Evolutionary conservation across 2,329 filamentous ascomycete genomes (phyloP).

Genomic region (Alternaria arbusti): DNA sequence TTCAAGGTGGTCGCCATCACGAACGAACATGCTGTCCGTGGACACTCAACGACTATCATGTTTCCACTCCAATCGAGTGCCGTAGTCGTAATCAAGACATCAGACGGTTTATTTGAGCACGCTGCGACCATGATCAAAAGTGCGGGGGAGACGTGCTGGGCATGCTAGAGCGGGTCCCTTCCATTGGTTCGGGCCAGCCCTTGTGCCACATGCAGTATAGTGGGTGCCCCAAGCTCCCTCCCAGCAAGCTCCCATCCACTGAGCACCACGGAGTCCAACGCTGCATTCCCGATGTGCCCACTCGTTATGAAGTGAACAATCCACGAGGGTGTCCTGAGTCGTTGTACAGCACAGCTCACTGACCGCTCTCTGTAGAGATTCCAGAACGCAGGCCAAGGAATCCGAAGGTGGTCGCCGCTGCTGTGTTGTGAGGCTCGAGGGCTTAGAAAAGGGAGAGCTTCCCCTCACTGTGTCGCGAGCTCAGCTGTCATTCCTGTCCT

Average conservation of each 20-base stretch:
- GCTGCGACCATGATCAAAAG: conserved; percentile 9
- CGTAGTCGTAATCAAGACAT: not conserved
- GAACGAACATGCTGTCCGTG: not conserved
- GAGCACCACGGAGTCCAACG: conserved; percentile 14
- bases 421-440: conserved; percentile 4
- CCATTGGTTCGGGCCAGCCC: conserved; percentile 18
- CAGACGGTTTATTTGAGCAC: conserved; percentile 3
- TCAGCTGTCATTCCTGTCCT: conserved; percentile 5
- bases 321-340: conserved; percentile 6
- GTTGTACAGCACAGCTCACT: conserved; percentile 7
- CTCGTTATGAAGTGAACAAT: conserved; percentile 7
- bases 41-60: not conserved
- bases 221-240: conserved; percentile 5
- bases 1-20: not conserved
- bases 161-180: conserved; percentile 6
- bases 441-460: conserved; percentile 20
- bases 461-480: conserved; percentile 15
- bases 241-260: conserved; percentile 1
- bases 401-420: not conserved
- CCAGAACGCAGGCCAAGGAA: conserved; percentile 10
- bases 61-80: not conserved
- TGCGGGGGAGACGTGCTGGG: conserved; percentile 16
- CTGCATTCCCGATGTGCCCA: conserved; percentile 18
- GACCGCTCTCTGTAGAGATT: conserved; percentile 13
- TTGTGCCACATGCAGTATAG: conserved; percentile 6